A percentile compares a stretch with the other conserved stretches of the same genome.
These are phyloP conservation scores for Benincasa hispida DNA, from an alignment of 306 rosid genomes.

Conservation along the genomic window DNA sequence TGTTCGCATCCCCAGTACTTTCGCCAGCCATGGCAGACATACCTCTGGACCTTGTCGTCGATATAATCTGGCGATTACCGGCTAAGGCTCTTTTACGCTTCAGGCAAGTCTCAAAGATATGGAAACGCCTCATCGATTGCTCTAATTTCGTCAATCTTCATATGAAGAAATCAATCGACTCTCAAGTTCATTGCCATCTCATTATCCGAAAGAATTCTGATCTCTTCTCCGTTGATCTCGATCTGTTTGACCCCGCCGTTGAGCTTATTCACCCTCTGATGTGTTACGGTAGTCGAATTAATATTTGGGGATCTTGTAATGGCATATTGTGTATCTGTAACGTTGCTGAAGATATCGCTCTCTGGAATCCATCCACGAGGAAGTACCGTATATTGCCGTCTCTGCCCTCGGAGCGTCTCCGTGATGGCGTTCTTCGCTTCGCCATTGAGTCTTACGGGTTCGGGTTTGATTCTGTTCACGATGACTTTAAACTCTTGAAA, in stretches of 20 bases:
- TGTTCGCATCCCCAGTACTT: not conserved
- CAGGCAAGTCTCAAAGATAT: conserved; percentile 27
- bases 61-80: conserved; percentile 32
- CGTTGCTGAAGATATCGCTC: conserved; percentile 64
- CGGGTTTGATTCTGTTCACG: conserved; percentile 27
- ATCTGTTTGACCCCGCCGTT: conserved; percentile 8
- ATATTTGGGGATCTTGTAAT: conserved; percentile 42
- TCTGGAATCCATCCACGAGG: conserved; percentile 55
- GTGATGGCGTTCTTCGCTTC: conserved; percentile 6
- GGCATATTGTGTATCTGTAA: conserved; percentile 65
- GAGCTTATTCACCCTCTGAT: conserved; percentile 59
- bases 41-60: conserved; percentile 42
- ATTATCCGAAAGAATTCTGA: conserved; percentile 28
- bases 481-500: conserved; percentile 45
- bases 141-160: conserved; percentile 28
- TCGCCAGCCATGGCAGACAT: conserved; percentile 25
- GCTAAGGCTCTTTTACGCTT: conserved; percentile 20
- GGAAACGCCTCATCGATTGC: conserved; percentile 40
- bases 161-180: conserved; percentile 10
- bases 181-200: conserved; percentile 15
- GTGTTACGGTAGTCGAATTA: conserved; percentile 65
- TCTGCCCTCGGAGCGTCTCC: conserved; percentile 17
- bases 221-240: conserved; percentile 25
- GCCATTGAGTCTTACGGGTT: conserved; percentile 39
- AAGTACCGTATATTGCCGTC: conserved; percentile 35